phyloP scores from a whole-genome alignment of 2,329 filamentous ascomycete species.

The Metarhizium robertsii region DNA sequence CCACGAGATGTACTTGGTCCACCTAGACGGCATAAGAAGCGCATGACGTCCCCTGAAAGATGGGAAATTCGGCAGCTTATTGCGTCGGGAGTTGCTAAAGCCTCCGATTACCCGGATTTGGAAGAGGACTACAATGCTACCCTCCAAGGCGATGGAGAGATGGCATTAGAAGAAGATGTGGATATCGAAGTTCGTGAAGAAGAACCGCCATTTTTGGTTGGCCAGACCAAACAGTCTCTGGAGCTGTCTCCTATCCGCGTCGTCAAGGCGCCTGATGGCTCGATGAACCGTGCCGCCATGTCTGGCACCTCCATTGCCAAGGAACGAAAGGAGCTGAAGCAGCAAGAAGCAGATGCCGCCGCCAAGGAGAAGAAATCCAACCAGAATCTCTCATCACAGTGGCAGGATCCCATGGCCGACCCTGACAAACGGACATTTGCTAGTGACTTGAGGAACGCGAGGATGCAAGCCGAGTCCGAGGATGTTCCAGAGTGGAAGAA shows the following conservation, averaged over 20 bases:
- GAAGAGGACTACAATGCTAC: conserved; percentile 91
- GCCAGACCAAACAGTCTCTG: conserved; percentile 92
- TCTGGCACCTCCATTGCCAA: conserved; percentile 80
- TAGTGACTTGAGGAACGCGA: conserved; percentile 66
- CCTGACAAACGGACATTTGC: conserved; percentile 84
- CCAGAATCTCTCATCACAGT: conserved; percentile 79
- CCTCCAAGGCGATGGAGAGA: conserved; percentile 72
- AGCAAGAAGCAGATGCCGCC: conserved; percentile 75
- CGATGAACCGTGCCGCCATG: conserved; percentile 93
- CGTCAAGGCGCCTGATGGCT: conserved; percentile 96
- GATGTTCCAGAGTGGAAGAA: conserved; percentile 88
- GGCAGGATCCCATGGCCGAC: conserved; percentile 93
- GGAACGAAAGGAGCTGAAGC: conserved; percentile 78
- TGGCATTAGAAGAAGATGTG: conserved; percentile 91
- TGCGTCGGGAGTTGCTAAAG: conserved; percentile 86
- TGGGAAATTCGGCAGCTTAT: conserved; percentile 98
- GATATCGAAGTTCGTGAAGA: conserved; percentile 96
- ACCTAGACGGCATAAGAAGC: conserved; percentile 63
- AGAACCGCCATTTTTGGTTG: conserved; percentile 89
- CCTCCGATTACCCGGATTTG: conserved; percentile 86
- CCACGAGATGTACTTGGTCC: conserved; percentile 29
- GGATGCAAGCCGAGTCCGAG: conserved; percentile 51
- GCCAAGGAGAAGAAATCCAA: conserved; percentile 60
- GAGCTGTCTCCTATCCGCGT: conserved; percentile 93
- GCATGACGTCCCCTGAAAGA: conserved; percentile 90